Base-by-base conservation (phyloP, 768 basidiomycete genomes). In the Clavaria fumosa region DNA sequence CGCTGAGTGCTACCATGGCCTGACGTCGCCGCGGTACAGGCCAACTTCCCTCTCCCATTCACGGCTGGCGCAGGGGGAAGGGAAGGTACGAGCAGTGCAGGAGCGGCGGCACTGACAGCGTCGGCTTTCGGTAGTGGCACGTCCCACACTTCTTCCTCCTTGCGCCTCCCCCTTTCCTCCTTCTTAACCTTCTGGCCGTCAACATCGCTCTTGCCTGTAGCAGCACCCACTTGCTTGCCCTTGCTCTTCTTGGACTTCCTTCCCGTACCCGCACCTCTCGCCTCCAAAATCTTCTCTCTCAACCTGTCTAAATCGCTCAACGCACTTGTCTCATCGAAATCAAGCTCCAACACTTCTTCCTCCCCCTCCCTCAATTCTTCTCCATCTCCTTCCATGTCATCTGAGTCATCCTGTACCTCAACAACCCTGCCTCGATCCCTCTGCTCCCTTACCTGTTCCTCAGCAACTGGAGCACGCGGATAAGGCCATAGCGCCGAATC, bases 401-500 rank as follows among this genome's bases (percentile, higher is more conserved):
- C n/a, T n/a, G n/a, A n/a, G n/a, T n/a, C n/a, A n/a, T n/a, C n/a
- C n/a, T n/a, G n/a, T n/a, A n/a, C n/a, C n/a, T n/a, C n/a, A n/a
- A n/a, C n/a, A n/a, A n/a, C n/a, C n/a, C n/a, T n/a, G n/a, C n/a
- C n/a, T n/a, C n/a, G n/a, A n/a, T n/a, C n/a, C n/a, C n/a, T n/a
- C n/a, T n/a, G n/a, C n/a, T n/a, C n/a, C n/a, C n/a, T n/a, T n/a
- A n/a, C n/a, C n/a, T n/a, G n/a, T n/a, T n/a, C n/a, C 40, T 63
- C 62, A 39, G 63, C 57, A 33, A 62, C 55, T 7, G 63, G 62
- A 3, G 57, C 57, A 26, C 66, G 70, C 0, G 71, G 67, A 47
- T 78, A 78, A 3, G 80, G 77, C 79, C 78, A 82, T 11, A 81
- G 59, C 23, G 78, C 73, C 5, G 76, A 72, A 42, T 73, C 72